Base-by-base conservation (phyloP, 768 basidiomycete species). In the Panellus pusillus region DNA sequence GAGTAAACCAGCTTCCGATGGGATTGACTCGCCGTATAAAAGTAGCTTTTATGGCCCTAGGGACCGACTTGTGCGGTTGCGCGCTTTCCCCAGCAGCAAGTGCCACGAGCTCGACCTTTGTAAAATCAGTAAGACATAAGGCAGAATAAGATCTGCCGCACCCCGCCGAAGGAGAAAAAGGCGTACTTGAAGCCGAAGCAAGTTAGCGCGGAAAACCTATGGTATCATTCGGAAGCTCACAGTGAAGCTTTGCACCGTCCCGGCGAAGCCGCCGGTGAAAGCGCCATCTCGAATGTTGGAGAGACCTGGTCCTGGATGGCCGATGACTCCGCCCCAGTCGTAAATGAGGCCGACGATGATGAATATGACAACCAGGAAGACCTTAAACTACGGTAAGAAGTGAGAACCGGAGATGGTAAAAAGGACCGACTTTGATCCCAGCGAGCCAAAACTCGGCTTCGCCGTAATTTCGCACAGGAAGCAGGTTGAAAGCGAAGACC, bases 1-100 rank as follows among this genome's bases (percentile, higher is more conserved):
- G 12, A 18, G 11, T 27, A 24, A 52, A 39, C 9, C 9, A 11
- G 18, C 7, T 37, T 19, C 9, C 29, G 3, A 36, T 32, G 12
- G 32, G 40, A 27, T 35, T n/a, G 9, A 24, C 52, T 12, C 9
- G 44, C 53, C 53, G 77, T 71, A 83, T 74, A 69, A 87, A 87
- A 0, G 85, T 86, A 35, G 81, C 81, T 61, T 83, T 85, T 66
- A 87, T 78, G 1, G 87, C 87, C 0, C 74, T 70, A 3, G 85
- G 86, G 27, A 88, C 79, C 1, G 82, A 68, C 65, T 82, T 81
- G 68, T 83, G 74, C 1, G 87, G 87, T 59, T 76, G 77, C 42
- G 75, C 76, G 6, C 82, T 82, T 70, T 89, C 87, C 31, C 85
- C 84, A 9, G 87, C 86, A n/a, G 87, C 86, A 29, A 89, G 67